Conservation (phyloP, 2,329 filamentous ascomycete genomes). For the Coniochaeta pulveracea region DNA sequence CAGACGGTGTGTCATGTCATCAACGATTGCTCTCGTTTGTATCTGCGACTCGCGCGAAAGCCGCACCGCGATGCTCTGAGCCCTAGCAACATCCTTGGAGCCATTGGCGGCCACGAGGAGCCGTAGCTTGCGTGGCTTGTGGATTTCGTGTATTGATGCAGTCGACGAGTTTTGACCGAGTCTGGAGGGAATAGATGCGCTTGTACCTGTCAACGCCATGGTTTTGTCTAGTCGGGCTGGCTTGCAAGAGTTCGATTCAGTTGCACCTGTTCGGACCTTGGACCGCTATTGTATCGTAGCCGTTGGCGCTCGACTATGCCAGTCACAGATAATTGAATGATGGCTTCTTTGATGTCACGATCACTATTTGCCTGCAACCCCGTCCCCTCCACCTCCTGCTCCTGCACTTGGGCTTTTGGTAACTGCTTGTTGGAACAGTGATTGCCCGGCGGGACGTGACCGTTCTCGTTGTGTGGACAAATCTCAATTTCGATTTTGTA, state of each 20-base stretch:
- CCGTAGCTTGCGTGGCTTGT: slow-evolving; percentile 33
- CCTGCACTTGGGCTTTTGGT: too few relatives aligned
- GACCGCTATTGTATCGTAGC: neutral
- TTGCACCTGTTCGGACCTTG: neutral
- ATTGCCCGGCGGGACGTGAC: too few relatives aligned
- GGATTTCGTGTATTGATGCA: slow-evolving; percentile 24
- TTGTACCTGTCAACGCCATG: slow-evolving; percentile 1
- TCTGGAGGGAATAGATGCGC: neutral
- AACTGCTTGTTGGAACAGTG: too few relatives aligned
- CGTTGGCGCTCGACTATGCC: neutral
- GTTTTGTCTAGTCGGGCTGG: neutral
- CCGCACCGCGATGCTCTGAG: slow-evolving; percentile 53
- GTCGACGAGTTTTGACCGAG: slow-evolving; percentile 7
- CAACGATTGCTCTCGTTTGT: slow-evolving; percentile 49
- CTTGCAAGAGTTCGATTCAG: neutral
- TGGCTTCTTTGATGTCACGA: too few relatives aligned
- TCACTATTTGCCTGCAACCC: too few relatives aligned
- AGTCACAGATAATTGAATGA: too few relatives aligned
- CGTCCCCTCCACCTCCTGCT: too few relatives aligned
- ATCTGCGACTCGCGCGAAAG: slow-evolving; percentile 54
- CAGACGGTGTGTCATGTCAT: slow-evolving; percentile 52
- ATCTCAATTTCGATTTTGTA: too few relatives aligned
- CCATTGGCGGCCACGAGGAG: slow-evolving; percentile 58
- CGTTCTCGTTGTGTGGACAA: too few relatives aligned
- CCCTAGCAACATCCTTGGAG: slow-evolving; percentile 52